Evolutionary conservation across 2,329 filamentous ascomycete genomes (phyloP).

Genomic region (Samsoniella hepiali): DNA sequence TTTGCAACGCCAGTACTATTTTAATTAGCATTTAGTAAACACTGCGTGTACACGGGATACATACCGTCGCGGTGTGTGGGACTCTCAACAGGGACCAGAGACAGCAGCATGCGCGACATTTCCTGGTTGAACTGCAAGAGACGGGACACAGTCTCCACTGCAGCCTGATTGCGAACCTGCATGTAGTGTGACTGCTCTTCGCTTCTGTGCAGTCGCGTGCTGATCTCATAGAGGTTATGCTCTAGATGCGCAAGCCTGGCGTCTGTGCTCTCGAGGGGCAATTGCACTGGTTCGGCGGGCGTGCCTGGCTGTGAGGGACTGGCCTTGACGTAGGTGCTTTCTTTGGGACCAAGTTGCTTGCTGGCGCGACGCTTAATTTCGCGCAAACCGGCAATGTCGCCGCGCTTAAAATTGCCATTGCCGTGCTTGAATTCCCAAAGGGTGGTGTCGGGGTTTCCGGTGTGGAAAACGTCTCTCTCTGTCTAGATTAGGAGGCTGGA

Average conservation of each 20-base stretch:
- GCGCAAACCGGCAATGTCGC: slow-evolving; percentile 82
- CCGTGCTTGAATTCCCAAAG: slow-evolving; percentile 99
- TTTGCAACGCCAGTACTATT: slow-evolving; percentile 54
- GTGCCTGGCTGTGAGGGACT: slow-evolving; percentile 75
- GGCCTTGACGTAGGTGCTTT: slow-evolving; percentile 77
- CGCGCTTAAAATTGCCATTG: slow-evolving; percentile 93
- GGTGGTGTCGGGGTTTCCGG: slow-evolving; percentile 85
- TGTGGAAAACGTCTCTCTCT: slow-evolving; percentile 99
- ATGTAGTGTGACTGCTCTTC: slow-evolving; percentile 81
- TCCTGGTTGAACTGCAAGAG: slow-evolving; percentile 77
- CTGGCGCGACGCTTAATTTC: slow-evolving; percentile 96
- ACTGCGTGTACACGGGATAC: slow-evolving; percentile 38
- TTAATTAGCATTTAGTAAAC: slow-evolving; percentile 19
- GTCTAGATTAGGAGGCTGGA: slow-evolving; percentile 19
- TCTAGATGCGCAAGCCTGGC: slow-evolving; percentile 72
- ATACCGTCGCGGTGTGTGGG: slow-evolving; percentile 78
- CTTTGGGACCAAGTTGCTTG: slow-evolving; percentile 87
- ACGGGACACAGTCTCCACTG: slow-evolving; percentile 76
- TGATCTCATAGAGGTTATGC: slow-evolving; percentile 77
- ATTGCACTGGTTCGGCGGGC: slow-evolving; percentile 75
- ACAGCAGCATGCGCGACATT: slow-evolving; percentile 70
- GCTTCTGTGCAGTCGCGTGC: slow-evolving; percentile 69
- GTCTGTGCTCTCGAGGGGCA: slow-evolving; percentile 71
- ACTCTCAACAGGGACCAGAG: slow-evolving; percentile 72
- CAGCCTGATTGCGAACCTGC: slow-evolving; percentile 74